Base-by-base conservation (phyloP, 2,329 filamentous ascomycete genomes). In the Ilyonectria mors-panacis region DNA sequence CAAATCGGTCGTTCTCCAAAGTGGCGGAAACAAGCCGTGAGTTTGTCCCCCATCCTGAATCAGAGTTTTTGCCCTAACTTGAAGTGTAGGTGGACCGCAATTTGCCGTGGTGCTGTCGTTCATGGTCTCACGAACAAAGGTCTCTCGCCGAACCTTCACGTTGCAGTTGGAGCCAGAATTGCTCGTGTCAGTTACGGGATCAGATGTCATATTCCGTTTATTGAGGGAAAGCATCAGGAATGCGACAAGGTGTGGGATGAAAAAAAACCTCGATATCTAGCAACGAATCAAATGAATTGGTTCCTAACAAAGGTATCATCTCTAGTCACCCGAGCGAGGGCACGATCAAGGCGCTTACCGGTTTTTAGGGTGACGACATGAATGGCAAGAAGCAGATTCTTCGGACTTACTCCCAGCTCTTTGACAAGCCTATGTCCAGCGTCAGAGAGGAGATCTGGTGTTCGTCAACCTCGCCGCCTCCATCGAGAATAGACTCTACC, bases 31-130 rank as follows among this genome's bases (percentile, higher is more conserved):
- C 1, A 77, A 73, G 3, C 81, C 82, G 82, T 84, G 63, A 74
- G 80, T 76, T 9, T 15, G 12, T 5, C 3, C 35, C 1, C n/a
- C 8, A 3, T 7, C 5, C 6, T 21, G 2, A 1, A 28, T 33
- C 4, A 61, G n/a, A 7, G 2, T 0, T 0, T 13, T 8, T 5
- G 5, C 10, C n/a, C 51, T 67, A 12, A 66, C 44, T 35, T 5
- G 1, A 10, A 6, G 1, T 1, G 2, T 13, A 81, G 80, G 0
- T 82, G 80, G 80, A 78, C 76, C 0, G 80, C 80, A 0, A 76
- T 81, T 4, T 79, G 77, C 21, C 76, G 79, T 0, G 79, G 80
- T 2, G 80, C 80, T 1, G 79, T 79, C 5, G 54, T 78, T 0
- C 70, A 73, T 0, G 78, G 77, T 0, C 59, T 79, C 1, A 59